phyloP scores from a whole-genome alignment of 805 yeast species.

The Yarrowia bubula region DNA sequence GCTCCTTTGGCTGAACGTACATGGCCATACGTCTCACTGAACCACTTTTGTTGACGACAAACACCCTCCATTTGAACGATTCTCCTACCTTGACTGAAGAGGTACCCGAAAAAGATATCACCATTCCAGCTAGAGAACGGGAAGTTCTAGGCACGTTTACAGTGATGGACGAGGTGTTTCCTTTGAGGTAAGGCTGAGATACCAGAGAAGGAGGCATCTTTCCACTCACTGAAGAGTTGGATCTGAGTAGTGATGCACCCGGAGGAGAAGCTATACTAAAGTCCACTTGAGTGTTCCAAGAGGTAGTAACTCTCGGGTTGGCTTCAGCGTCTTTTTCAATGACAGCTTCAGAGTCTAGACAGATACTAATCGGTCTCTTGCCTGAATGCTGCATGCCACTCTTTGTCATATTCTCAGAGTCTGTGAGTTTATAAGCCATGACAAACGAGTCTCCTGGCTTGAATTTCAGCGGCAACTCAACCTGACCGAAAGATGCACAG shows the following conservation, averaged over 20 bases:
- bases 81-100: constrained; percentile 60
- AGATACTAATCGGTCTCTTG: constrained; percentile 8
- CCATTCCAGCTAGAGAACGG: constrained; percentile 39
- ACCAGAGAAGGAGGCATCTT: not conserved
- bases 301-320: constrained; percentile 10
- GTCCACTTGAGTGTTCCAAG: constrained; percentile 25
- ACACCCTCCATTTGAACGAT: constrained; percentile 60
- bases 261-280: constrained; percentile 17
- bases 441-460: constrained; percentile 35
- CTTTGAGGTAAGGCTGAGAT: constrained; percentile 32
- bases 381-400: constrained; percentile 11
- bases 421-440: constrained; percentile 35
- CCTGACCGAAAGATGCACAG: constrained; percentile 31
- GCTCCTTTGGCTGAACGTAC: constrained; percentile 42
- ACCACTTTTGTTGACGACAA: constrained; percentile 60
- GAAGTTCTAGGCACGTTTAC: constrained; percentile 24
- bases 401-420: constrained; percentile 7
- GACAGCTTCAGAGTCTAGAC: constrained; percentile 5
- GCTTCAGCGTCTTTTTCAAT: not conserved
- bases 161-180: constrained; percentile 31
- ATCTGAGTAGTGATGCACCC: constrained; percentile 1
- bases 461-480: constrained; percentile 37
- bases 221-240: not conserved
- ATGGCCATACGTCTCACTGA: constrained; percentile 53
- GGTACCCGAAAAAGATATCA: constrained; percentile 61